Evolutionary conservation across 257 asterid genomes (phyloP).

Genomic region (Ocimum tenuiflorum): DNA sequence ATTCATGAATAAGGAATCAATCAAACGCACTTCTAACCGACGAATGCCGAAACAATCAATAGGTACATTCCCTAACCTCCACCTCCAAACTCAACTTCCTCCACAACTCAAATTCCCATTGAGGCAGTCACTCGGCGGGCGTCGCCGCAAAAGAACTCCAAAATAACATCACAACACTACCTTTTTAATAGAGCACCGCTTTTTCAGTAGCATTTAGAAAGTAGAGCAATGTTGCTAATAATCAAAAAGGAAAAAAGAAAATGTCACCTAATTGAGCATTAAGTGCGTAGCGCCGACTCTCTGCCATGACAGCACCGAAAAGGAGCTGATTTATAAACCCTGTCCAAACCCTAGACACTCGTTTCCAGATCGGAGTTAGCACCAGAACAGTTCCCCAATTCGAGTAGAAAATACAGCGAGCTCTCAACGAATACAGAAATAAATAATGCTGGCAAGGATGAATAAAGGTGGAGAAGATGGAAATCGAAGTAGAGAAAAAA

Average conservation of each 20-base stretch:
- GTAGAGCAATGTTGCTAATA: background rate
- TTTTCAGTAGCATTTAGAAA: background rate
- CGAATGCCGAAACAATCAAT: background rate
- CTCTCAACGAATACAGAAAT: background rate
- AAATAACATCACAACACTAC: conserved; percentile 2
- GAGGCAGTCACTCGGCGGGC: conserved; percentile 8
- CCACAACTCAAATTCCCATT: background rate
- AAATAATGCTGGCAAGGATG: background rate
- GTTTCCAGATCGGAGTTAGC: conserved; percentile 12
- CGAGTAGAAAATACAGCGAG: conserved; percentile 12
- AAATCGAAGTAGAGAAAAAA: background rate
- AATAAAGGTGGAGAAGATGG: background rate
- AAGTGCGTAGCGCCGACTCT: conserved; percentile 44
- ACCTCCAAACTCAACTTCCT: background rate
- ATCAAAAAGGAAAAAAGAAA: background rate
- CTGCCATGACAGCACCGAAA: conserved; percentile 30
- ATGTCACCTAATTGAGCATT: conserved; percentile 50
- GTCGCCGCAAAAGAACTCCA: background rate
- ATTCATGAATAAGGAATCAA: too few relatives aligned
- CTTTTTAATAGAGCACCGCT: background rate
- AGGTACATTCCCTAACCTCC: background rate
- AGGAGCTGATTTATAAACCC: background rate
- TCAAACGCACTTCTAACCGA: background rate
- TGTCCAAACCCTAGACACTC: conserved; percentile 10
- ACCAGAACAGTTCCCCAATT: background rate